phyloP scores from a whole-genome alignment of 495 filamentous ascomycete species.

The Pseudomonodictys pantanalensis region DNA sequence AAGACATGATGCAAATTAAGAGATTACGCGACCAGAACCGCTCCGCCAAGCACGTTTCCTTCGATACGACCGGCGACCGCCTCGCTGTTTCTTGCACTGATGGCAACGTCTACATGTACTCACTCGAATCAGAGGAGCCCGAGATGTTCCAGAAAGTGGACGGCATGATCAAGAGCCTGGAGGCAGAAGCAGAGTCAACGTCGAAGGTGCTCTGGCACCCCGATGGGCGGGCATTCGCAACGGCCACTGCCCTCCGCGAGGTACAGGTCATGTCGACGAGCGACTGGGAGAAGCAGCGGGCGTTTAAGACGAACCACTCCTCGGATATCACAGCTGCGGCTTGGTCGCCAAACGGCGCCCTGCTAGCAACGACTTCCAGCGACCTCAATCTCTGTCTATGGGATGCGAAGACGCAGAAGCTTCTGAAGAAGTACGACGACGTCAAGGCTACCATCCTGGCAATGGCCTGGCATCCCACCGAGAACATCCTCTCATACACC shows the following conservation, averaged over 20 bases:
- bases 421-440: conserved; percentile 53
- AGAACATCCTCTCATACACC: conserved; percentile 85
- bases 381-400: conserved; percentile 84
- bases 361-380: conserved; percentile 76
- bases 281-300: conserved; percentile 82
- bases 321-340: conserved; percentile 81
- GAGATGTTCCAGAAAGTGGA: conserved; percentile 78
- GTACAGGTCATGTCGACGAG: conserved; percentile 78
- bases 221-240: conserved; percentile 86
- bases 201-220: conserved; percentile 86
- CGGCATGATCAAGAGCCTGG: conserved; percentile 73
- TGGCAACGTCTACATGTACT: conserved; percentile 85
- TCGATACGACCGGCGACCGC: conserved; percentile 75
- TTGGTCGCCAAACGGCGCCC: conserved; percentile 92
- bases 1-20: conserved; percentile 70
- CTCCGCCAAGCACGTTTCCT: conserved; percentile 84
- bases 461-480: conserved; percentile 84
- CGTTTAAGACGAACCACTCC: conserved; percentile 73
- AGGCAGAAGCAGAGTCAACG: conserved; percentile 73
- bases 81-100: conserved; percentile 83
- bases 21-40: conserved; percentile 77
- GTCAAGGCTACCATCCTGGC: conserved; percentile 67
- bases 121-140: conserved; percentile 73
- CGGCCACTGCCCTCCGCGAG: conserved; percentile 77
- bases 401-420: conserved; percentile 81